These are phyloP conservation scores for Macadamia tetraphylla DNA, from an alignment of 164 flowering plant genomes.

Conservation along the genomic window DNA sequence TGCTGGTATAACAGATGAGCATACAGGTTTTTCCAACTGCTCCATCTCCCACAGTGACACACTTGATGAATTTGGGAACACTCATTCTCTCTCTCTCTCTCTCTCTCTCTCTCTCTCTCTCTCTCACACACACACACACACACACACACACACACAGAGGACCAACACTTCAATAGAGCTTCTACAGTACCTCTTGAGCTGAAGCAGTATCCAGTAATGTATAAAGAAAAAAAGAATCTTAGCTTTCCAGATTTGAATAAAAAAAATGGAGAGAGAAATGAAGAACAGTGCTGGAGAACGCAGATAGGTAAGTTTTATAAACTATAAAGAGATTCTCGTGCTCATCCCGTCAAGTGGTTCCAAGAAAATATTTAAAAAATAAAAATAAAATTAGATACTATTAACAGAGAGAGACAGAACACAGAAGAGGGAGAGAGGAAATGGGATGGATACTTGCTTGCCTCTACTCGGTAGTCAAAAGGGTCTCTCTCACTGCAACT, in stretches of 20 bases:
- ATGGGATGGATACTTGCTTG: too few relatives aligned
- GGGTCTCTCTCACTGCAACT: conserved; percentile 13
- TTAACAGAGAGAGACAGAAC: conserved; percentile 4
- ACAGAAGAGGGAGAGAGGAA: conserved; percentile 12
- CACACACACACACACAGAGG: too few relatives aligned
- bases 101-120: neutral
- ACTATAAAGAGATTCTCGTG: neutral
- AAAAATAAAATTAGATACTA: neutral
- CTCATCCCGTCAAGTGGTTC: neutral
- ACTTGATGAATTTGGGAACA: conserved; percentile 94
- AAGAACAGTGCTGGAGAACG: neutral
- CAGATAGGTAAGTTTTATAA: too few relatives aligned
- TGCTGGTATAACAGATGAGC: conserved; percentile 96
- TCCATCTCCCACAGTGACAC: conserved; percentile 99
- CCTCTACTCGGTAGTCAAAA: conserved; percentile 20
- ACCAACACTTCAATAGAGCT: conserved; percentile 2
- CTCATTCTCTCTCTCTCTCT: conserved; percentile 43
- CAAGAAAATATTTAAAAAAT: conserved; percentile 6
- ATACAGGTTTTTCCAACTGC: conserved; percentile 97
- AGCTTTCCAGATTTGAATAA: neutral
- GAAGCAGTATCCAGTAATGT: conserved; percentile 1
- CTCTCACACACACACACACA: too few relatives aligned
- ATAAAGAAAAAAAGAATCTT: neutral
- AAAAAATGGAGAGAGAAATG: conserved; percentile 10
- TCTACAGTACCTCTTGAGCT: conserved; percentile 1